Conservation (phyloP, 768 basidiomycete species). For the Suillus americanus region DNA sequence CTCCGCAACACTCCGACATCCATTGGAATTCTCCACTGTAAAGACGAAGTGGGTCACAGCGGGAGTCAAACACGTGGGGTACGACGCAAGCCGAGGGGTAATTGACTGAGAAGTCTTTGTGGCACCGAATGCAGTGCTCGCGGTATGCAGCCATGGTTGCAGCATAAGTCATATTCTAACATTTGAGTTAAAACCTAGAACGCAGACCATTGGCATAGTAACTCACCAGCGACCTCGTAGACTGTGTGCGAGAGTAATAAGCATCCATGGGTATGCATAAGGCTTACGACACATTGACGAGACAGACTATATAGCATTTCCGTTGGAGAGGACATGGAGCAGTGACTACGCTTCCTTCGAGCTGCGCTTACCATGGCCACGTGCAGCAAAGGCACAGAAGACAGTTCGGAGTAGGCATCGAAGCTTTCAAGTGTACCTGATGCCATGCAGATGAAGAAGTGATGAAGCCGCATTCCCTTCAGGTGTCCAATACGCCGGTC, state of each 20-base stretch:
- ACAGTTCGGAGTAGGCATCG: background rate
- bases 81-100: background rate
- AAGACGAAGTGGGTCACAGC: conserved; percentile 1
- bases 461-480: background rate
- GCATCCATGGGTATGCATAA: background rate
- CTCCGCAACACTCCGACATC: conserved; percentile 1
- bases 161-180: background rate
- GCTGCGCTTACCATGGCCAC: background rate
- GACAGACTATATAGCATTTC: conserved; percentile 2
- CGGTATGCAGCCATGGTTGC: background rate
- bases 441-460: background rate
- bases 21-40: conserved; percentile 3
- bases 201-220: background rate
- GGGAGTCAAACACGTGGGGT: background rate
- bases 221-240: background rate
- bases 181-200: background rate
- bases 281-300: background rate
- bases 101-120: background rate
- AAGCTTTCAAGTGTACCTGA: background rate
- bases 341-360: background rate
- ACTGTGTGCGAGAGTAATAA: background rate
- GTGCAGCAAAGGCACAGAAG: conserved; percentile 5
- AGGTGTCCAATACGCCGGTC: background rate
- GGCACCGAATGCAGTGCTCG: background rate
- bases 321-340: background rate